Evolutionary conservation across 1,284 basidiomycete genomes (phyloP).

Genomic region (Sanghuangporus baumii): DNA sequence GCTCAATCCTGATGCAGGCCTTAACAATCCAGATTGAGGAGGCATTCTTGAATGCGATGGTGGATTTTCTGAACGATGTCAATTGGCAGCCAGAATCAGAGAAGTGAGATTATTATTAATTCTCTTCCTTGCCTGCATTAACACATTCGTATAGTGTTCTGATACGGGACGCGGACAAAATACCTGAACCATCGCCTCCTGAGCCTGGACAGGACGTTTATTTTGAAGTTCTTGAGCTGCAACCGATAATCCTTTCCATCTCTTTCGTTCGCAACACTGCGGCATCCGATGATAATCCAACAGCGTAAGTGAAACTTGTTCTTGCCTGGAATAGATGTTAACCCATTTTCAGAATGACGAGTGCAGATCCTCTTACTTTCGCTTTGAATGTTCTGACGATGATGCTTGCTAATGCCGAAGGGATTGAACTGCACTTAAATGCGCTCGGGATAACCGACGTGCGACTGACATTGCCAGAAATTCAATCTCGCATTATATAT

Average conservation of each 20-base stretch:
- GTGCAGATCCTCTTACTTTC: conserved; percentile 90
- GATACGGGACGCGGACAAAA: conserved; percentile 69
- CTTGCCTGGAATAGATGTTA: not conserved
- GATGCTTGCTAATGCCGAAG: conserved; percentile 96
- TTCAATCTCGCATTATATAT: conserved; percentile 82
- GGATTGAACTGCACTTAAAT: conserved; percentile 94
- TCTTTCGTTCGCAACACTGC: conserved; percentile 89
- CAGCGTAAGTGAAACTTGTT: conserved; percentile 60
- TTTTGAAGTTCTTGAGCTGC: conserved; percentile 96
- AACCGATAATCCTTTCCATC: conserved; percentile 88
- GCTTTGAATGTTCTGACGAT: conserved; percentile 94
- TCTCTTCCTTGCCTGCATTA: conserved; percentile 4
- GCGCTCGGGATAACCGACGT: conserved; percentile 95
- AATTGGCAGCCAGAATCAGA: conserved; percentile 77
- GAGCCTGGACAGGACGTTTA: conserved; percentile 80
- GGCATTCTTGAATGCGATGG: conserved; percentile 90
- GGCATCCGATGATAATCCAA: conserved; percentile 87
- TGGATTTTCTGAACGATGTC: conserved; percentile 89
- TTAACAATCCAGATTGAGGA: conserved; percentile 96
- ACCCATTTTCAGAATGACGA: conserved; percentile 51
- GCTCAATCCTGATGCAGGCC: conserved; percentile 90
- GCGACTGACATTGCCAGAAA: conserved; percentile 79
- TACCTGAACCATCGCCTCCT: conserved; percentile 72
- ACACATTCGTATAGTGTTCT: conserved; percentile 51
- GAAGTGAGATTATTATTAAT: conserved; percentile 51